Percentiles rank a stretch among this genome's conserved stretches.
Conservation (phyloP, 2,329 filamentous ascomycete genomes). For the Hymenoscyphus scutula region DNA sequence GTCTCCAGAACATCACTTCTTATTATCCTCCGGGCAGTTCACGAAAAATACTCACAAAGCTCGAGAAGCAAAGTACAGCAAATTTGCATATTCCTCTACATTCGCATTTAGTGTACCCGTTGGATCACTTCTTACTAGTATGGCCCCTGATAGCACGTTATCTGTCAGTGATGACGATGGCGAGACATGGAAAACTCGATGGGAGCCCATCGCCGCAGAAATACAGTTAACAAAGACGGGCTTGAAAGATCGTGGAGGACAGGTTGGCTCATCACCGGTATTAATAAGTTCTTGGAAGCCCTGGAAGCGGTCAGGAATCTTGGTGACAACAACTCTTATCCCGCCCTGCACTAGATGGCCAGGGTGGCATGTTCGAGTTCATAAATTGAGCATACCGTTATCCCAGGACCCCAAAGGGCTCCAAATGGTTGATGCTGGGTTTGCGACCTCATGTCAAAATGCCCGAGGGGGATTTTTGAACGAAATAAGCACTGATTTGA, state of each 20-base stretch:
- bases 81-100: constrained; percentile 38
- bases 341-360: constrained; percentile 18
- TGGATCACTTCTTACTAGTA: constrained; percentile 39
- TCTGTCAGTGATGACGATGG: constrained; percentile 40
- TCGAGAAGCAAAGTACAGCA: constrained; percentile 34
- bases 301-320: neutral
- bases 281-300: neutral
- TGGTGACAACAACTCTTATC: constrained; percentile 15
- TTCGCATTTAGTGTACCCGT: constrained; percentile 42
- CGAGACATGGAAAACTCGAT: constrained; percentile 41
- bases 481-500: neutral
- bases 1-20: constrained; percentile 29
- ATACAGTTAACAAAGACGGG: neutral
- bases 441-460: neutral
- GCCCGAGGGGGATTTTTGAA: neutral
- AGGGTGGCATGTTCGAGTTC: constrained; percentile 22
- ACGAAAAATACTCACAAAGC: constrained; percentile 26
- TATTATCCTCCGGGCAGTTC: constrained; percentile 32
- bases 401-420: neutral
- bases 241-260: neutral
- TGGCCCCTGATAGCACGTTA: constrained; percentile 41
- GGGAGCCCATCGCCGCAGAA: constrained; percentile 29
- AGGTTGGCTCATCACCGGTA: neutral
- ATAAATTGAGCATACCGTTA: constrained; percentile 1
- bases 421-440: neutral